Evolutionary conservation across 1,139 yeast genomes (phyloP), one percentile per base, ranked within the genome.

Genomic region (Yamadazyma membranifaciens): DNA sequence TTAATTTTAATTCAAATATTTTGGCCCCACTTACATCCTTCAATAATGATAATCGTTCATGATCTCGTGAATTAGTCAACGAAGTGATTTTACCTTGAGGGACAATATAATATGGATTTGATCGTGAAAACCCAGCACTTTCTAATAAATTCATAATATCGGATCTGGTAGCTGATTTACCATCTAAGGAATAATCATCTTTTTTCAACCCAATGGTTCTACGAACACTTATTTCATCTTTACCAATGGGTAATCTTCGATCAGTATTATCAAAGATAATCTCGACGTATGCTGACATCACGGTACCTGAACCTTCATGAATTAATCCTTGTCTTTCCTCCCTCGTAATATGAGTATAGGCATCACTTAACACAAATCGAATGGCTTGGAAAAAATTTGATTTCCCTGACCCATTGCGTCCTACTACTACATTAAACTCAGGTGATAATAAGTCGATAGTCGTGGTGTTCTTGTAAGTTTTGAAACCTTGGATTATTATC

Each of bases 21-120:
- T 83, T 84, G 1, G 98, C 96, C 12, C 99, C 99, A 38, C 97
- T 94, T 26, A 91, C 96, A 56, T 89, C 96, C 52, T 92, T 89
- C 48, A 92, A 68, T 33, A 91, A 67, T 26, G 80, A 74, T 43
- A 92, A 69, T 45, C 98, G 74, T 56, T 91, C 97, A 3, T 77
- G 59, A 58, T 89, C 96, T 51, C 86, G 85, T 1, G 97, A 92
- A 57, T 89, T 89, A 0, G 98, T 92, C 45, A 92, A 70, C 1
- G 85, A 75, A 0, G 91, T 82, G 52, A 89, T 87, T 52, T 87
- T 75, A 12, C 99, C 99, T 61, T 92, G 99, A 0, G 98, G 98
- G 3, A 92, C 98, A 52, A 92, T 91, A 60, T 92, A 92, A 62
- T 91, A 92, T 0, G 98, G 97, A 49, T 89, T 91, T 3, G 91